Conservation (phyloP, 257 asterid genomes). For the Fraxinus cuspidata region DNA sequence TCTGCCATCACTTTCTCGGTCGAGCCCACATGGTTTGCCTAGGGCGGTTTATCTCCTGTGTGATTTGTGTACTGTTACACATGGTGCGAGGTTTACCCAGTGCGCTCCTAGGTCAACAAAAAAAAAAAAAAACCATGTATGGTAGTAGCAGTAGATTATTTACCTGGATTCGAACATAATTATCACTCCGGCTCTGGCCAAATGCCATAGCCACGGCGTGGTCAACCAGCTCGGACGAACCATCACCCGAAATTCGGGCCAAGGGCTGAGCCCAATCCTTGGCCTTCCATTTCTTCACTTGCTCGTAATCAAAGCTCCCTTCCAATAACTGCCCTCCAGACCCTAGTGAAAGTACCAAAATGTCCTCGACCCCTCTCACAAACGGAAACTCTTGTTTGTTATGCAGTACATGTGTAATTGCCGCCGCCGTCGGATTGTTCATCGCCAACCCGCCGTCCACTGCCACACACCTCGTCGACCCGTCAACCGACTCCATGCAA, state of each 20-base stretch:
- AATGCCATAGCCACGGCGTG: conserved; percentile 81
- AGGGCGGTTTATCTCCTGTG: too few species aligned
- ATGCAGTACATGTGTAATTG: conserved; percentile 93
- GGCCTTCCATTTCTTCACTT: conserved; percentile 64
- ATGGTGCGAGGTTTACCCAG: too few species aligned
- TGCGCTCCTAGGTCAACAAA: too few species aligned
- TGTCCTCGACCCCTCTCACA: conserved; percentile 93
- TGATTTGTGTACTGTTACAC: too few species aligned
- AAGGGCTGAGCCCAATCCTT: conserved; percentile 74
- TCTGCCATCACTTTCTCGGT: too few species aligned
- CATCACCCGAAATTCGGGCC: conserved; percentile 65
- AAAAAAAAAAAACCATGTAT: too few species aligned
- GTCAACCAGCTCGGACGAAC: conserved; percentile 74
- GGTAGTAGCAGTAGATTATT: neutral
- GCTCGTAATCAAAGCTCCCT: conserved; percentile 58
- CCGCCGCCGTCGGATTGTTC: conserved; percentile 97
- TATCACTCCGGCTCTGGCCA: conserved; percentile 52
- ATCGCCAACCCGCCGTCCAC: conserved; percentile 86
- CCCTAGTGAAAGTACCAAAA: conserved; percentile 93
- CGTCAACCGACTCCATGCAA: conserved; percentile 74
- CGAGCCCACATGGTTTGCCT: too few species aligned
- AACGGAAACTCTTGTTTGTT: conserved; percentile 96
- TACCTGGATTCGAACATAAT: conserved; percentile 76
- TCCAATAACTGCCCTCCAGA: conserved; percentile 69
- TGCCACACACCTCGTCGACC: conserved; percentile 75